A percentile compares a stretch with the other conserved stretches of the same genome.
phyloP scores from a whole-genome alignment of 1,139 yeast genomes.

The Zygoascus meyerae region DNA sequence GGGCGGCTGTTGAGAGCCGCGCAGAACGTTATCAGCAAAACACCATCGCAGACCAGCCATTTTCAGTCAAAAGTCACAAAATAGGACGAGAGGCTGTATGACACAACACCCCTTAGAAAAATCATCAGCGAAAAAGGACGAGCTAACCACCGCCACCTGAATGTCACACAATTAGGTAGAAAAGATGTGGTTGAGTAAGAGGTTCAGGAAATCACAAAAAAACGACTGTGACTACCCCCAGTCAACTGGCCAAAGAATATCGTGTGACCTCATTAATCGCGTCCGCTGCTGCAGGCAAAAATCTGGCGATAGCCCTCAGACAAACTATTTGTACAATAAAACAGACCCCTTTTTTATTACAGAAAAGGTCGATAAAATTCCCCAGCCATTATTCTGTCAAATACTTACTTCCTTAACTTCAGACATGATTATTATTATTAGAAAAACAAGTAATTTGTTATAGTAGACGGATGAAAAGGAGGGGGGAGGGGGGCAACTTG shows the following conservation, averaged over 20 bases:
- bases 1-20: neutral
- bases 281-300: too few relatives aligned
- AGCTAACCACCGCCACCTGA: too few relatives aligned
- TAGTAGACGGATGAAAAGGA: neutral
- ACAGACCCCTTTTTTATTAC: too few relatives aligned
- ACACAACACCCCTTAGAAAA: neutral
- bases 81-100: neutral
- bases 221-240: too few relatives aligned
- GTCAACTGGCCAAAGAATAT: too few relatives aligned
- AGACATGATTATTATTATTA: conserved; percentile 2
- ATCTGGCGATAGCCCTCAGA: too few relatives aligned
- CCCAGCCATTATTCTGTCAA: neutral
- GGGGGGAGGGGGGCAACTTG: conserved; percentile 1
- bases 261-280: too few relatives aligned
- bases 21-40: neutral
- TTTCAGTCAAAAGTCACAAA: neutral
- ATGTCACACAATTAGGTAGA: too few relatives aligned
- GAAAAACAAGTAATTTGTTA: neutral
- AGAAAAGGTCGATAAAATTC: neutral
- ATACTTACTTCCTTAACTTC: conserved; percentile 10
- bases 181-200: too few relatives aligned
- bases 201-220: too few relatives aligned
- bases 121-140: neutral
- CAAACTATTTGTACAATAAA: too few relatives aligned
- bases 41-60: neutral